Conservation (phyloP, 208 protist species). For the Herpetomonas tarakana region DNA sequence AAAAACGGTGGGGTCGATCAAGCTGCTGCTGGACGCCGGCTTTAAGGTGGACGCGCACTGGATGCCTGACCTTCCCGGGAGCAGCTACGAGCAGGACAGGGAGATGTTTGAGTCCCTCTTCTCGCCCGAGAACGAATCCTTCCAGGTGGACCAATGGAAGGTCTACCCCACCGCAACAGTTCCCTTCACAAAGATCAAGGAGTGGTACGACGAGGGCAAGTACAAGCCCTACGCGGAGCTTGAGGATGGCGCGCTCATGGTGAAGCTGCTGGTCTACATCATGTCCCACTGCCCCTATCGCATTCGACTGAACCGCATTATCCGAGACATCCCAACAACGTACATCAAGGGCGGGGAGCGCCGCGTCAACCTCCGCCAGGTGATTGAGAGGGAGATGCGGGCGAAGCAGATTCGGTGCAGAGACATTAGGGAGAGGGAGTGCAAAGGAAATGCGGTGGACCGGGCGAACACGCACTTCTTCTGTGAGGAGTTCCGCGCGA, state of each 20-base stretch:
- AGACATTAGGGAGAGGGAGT: constrained; percentile 95
- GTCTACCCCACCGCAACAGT: constrained; percentile 99
- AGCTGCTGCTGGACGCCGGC: constrained; percentile 95
- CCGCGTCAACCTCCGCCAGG: constrained; percentile 97
- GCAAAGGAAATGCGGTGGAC: constrained; percentile 75
- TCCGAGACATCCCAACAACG: constrained; percentile 98
- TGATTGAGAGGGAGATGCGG: constrained; percentile 95
- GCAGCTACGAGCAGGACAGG: constrained; percentile 94
- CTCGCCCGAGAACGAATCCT: constrained; percentile 86
- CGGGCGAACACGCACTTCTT: constrained; percentile 60
- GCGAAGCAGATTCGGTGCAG: constrained; percentile 87
- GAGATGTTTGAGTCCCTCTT: constrained; percentile 91
- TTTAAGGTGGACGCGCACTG: constrained; percentile 99
- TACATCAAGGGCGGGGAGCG: constrained; percentile 98
- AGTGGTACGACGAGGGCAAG: constrained; percentile 95
- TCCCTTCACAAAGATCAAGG: constrained; percentile 97
- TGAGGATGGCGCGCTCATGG: constrained; percentile 72
- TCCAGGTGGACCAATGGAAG: constrained; percentile 99
- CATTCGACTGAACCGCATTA: constrained; percentile 98
- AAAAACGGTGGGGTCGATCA: constrained; percentile 93
- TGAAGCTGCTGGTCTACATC: constrained; percentile 96
- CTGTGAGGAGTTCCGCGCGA: constrained; percentile 74
- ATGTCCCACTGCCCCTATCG: constrained; percentile 96
- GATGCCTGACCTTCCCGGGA: constrained; percentile 99
- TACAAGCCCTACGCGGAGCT: constrained; percentile 96